Percentiles rank a stretch among this genome's conserved stretches.
These are phyloP conservation scores for Calonectria honghensis DNA, from an alignment of 2,329 filamentous ascomycete species.

Conservation along the genomic window DNA sequence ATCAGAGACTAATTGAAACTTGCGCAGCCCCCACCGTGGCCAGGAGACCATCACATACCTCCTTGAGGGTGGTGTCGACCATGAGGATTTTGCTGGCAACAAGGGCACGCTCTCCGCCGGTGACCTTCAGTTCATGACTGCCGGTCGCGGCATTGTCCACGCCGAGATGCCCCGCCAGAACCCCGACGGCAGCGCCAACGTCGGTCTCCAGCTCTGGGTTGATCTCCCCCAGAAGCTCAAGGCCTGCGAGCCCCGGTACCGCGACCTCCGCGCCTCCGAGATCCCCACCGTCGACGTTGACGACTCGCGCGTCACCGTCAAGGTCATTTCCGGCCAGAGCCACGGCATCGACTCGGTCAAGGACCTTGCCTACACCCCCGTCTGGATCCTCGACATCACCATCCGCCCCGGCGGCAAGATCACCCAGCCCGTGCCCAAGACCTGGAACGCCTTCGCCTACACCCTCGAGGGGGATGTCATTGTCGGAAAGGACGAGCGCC, in stretches of 20 bases:
- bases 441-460: constrained; percentile 95
- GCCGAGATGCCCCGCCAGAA: constrained; percentile 94
- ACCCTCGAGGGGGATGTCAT: constrained; percentile 83
- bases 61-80: constrained; percentile 88
- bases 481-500: constrained; percentile 74
- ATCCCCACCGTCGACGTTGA: constrained; percentile 85
- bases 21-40: constrained; percentile 77
- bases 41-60: constrained; percentile 94
- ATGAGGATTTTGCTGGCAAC: constrained; percentile 94
- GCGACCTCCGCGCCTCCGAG: constrained; percentile 86
- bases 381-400: constrained; percentile 94
- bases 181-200: constrained; percentile 83
- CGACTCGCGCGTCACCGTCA: constrained; percentile 84
- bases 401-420: constrained; percentile 87
- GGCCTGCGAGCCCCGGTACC: constrained; percentile 92
- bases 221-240: constrained; percentile 90
- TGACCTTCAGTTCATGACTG: constrained; percentile 99
- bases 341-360: constrained; percentile 90
- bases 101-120: constrained; percentile 88
- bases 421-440: constrained; percentile 82
- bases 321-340: constrained; percentile 91
- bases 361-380: constrained; percentile 95
- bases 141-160: constrained; percentile 92
- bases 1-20: constrained; percentile 7
- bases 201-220: constrained; percentile 97